Evolutionary conservation across 83 land plant genomes (phyloP), one percentile per base, ranked within the genome.

Genomic region (Picea abies): DNA sequence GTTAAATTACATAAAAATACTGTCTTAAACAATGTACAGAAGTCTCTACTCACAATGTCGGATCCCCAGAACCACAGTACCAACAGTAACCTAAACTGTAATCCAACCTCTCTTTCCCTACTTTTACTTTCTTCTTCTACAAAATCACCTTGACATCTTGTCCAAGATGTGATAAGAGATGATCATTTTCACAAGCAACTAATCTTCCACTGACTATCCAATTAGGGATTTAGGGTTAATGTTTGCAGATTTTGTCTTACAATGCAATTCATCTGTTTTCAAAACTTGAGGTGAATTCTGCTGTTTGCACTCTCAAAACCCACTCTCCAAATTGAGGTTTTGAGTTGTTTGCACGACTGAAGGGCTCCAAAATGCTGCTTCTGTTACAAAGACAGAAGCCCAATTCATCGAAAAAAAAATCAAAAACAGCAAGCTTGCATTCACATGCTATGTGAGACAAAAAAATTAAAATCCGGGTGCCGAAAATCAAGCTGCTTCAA

Each of bases 401-500:
- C 79, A 52, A 14, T 23, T 49, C 26, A 25, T 29, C 56, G 4
- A 76, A 60, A 52, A 76, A 52, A 76, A 52, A 76, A 23, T 49
- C 32, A 15, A 23, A 76, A 76, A 76, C 52, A 52, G 79, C 61
- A 76, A 25, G 79, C 32, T 49, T 76, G 19, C 79, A 49, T 76
- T 76, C 79, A 76, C 61, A 76, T 76, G 61, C 26, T 52, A 29
- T 76, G 79, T 15, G 65, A 39, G 20, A 44, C 11, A 58, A 94
- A 94, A 83, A 86, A 92, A 39, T 85, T 81, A 82, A 89, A 94
- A 84, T 94, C 97, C 71, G 92, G 95, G 81, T 94, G 97, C 60
- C 85, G 87, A 69, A 91, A 89, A 39, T 86, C 69, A 2, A 92
- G 85, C 63, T 92, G 93, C 88, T 90, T 92, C 76, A 94, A 85